Evolutionary conservation across 202 grass and related monocot species (phyloP), one percentile per base, ranked within the genome.

Genomic region (Carex arenaria): DNA sequence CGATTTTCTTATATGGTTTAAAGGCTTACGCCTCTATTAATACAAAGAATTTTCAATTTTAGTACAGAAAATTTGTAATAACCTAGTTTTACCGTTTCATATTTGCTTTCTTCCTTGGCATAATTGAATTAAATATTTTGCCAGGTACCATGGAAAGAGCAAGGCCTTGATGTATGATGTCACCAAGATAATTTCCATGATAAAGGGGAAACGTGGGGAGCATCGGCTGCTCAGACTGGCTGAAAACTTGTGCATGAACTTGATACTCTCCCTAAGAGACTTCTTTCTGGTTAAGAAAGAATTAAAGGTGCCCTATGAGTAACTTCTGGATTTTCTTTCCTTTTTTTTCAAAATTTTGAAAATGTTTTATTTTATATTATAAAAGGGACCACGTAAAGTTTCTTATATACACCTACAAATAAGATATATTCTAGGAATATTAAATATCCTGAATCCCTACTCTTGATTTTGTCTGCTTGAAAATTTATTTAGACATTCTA

Each of bases 101-200:
- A 62, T 81, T 73, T 60, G 66, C 76, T 34, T 75, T 71, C 34
- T 17, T 72, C 61, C 82, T 71, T 11, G 19, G 68, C 12, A 82
- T 82, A 45, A 64, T 56, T 26, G 69, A 79, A 72, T 65, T 18
- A 40, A 7, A 15, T 67, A 67, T 67, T 38, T 67, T 70, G 78
- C 57, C 47, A 95, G 95, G 85, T 98, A 98, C 78, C 90, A 95
- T 82, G 95, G 95, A 71, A 98, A 95, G 90, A 98, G 95, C 66
- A 98, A 98, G 88, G 92, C 92, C 64, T 89, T 98, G 81, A 95
- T 98, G 95, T 95, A 98, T 90, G 95, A 98, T 89, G 95, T 98
- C 62, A 98, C 95, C 81, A 98, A 95, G 77, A 98, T 98, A 86
- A 95, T 95, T 88, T 95, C 95, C 53, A 98, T 93, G 93, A 95